phyloP scores from a whole-genome alignment of 345 rosid species.

The Lumnitzera littorea region DNA sequence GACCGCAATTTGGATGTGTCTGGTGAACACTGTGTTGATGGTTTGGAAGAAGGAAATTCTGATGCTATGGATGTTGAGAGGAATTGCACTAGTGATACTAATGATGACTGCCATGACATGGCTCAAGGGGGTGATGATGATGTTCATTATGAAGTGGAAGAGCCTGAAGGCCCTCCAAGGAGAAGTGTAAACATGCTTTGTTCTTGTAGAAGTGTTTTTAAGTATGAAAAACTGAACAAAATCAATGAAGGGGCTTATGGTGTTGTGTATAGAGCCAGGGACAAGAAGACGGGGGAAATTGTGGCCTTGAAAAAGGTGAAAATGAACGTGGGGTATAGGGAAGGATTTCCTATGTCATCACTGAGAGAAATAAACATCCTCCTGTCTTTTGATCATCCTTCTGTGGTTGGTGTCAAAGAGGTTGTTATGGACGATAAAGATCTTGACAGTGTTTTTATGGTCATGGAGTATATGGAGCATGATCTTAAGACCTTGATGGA shows the following conservation, averaged over 20 bases:
- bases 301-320: slow-evolving; percentile 53
- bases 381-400: slow-evolving; percentile 59
- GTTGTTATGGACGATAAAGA: slow-evolving; percentile 53
- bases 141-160: slow-evolving; percentile 12
- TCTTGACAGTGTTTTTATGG: slow-evolving; percentile 64
- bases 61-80: slow-evolving; percentile 19
- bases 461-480: slow-evolving; percentile 90
- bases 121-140: slow-evolving; percentile 1
- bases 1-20: slow-evolving; percentile 14
- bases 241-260: slow-evolving; percentile 43
- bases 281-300: slow-evolving; percentile 32
- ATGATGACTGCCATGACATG: slow-evolving; percentile 9
- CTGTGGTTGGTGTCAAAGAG: slow-evolving; percentile 72
- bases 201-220: slow-evolving; percentile 42
- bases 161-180: slow-evolving; percentile 11
- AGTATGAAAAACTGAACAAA: slow-evolving; percentile 35
- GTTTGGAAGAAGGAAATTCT: slow-evolving; percentile 19
- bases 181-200: slow-evolving; percentile 48
- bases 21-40: slow-evolving; percentile 20
- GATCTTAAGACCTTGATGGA: slow-evolving; percentile 71
- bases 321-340: slow-evolving; percentile 42
- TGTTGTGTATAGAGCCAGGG: slow-evolving; percentile 35
- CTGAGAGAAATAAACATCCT: slow-evolving; percentile 88
- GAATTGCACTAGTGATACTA: slow-evolving; percentile 14
- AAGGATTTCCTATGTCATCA: slow-evolving; percentile 65